Evolutionary conservation across 1,139 yeast genomes (phyloP), one percentile per base, ranked within the genome.

Genomic region (Lodderomyces orthopsilosis): DNA sequence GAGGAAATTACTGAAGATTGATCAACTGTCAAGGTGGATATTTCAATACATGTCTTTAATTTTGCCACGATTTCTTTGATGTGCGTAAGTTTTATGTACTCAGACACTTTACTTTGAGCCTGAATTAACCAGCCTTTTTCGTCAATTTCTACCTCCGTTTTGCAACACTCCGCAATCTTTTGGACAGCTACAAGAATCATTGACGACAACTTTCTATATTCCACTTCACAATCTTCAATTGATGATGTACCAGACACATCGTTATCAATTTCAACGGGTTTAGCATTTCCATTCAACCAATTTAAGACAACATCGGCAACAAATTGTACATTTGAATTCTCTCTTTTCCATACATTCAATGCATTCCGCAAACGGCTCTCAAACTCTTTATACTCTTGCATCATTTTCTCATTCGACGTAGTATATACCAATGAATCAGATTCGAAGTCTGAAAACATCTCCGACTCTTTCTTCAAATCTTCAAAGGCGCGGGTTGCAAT

Each of bases 111-210:
- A 42, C 68, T 70, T 50, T 83, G 85, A 2, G 80, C 54, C 1
- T 56, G 47, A 9, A 69, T 59, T 34, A 86, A 69, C 95, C 95
- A 86, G n/a, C 70, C 67, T 48, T 83, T 86, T 36, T 75, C 79
- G 9, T 78, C 86, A 38, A 68, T 77, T 1, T 62, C 53, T 2
- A 79, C 54, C 9, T 59, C 56, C 9, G 57, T 65, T 1, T 52
- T 53, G 38, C 59, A 67, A 37, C 67, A 59, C 27, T 66, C 65
- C 12, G 79, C 57, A 2, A 65, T 58, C 48, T 78, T 77, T 63
- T 90, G 97, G 50, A 85, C 76, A 0, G 85, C 74, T 35, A 90
- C 71, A 45, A 90, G 65, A 24, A 88, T 74, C 2, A 85, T 74
- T 24, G 78, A 77, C n/a, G 83, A 71, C 6, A 86, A 57, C 14